Evolutionary conservation across 1,284 basidiomycete genomes (phyloP), one percentile per base, ranked within the genome.

Genomic region (Papiliotrema flavescens): DNA sequence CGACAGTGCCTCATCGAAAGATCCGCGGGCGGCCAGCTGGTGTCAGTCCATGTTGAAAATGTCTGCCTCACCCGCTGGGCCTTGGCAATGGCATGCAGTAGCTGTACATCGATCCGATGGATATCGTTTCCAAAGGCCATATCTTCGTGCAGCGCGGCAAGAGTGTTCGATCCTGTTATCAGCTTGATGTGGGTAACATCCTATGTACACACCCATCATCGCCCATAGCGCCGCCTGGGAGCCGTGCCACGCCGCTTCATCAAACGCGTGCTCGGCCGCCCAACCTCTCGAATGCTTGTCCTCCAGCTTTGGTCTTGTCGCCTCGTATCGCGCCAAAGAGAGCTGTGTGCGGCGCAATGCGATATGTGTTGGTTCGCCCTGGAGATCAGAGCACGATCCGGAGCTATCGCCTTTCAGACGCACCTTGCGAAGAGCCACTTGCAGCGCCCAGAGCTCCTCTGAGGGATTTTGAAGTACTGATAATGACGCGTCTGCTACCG

Each of bases 301-400:
- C 22, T 49, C 54, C 13, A 34, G 47, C n/a, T 40, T n/a, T 26
- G 32, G 26, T 2, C 8, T 42, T 17, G 28, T 49, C 22, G 42
- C 14, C 8, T 54, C 61, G 53, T 44, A 26, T 43, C 58, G 32
- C 40, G 55, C 68, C 7, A 70, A 51, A 0, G 75, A 67, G 6
- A 55, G 49, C 47, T 69, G 67, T 17, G 73, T 61, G 1, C 74
- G 62, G 23, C 64, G 58, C 32, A 73, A 67, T 1, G 73, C 74
- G 3, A 70, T 47, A 28, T 69, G 71, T 2, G 69, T 61, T 0
- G 73, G 66, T 57, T 76, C 75, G 22, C 74, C 75, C 71, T 73
- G 47, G 35, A 17, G 23, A 48, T 51, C 40, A 34, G 39, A 44
- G 11, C 46, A 22, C n/a, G 9, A 7, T 14, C 22, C 48, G 35